Evolutionary conservation across 2,329 filamentous ascomycete species (phyloP), one percentile per base, ranked within the genome.

Genomic region (Epichloe sibirici): DNA sequence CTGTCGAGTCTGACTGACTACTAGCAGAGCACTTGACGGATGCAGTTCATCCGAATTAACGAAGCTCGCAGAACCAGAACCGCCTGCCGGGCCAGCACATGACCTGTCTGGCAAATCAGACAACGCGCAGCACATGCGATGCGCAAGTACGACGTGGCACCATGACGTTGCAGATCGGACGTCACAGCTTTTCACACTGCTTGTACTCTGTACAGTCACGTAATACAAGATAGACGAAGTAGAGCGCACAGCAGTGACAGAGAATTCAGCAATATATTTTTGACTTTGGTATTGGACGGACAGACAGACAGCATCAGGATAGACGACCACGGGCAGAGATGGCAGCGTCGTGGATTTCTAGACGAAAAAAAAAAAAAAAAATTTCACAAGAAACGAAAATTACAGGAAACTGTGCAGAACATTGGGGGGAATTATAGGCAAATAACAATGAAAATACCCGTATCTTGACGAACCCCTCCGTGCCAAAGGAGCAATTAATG

Each of bases 341-440:
- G 17, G 37, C 38, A n/a, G 39, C 21, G 45, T 44, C 35, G 42
- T 46, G 50, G 28, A 35, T 43, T 52, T 52, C 50, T 52, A 52
- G 17, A 47, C 44, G 23, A 12, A 17, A 31, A 7, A n/a, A 35
- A 13, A 42, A 39, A 45, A 50, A 17, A 17, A 17, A 17, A 17
- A 17, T 17, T 17, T 9, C 9, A 50, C 34, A 37, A 28, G 21
- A 31, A 39, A 40, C 7, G 23, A 51, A 34, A 47, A 39, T 42
- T 31, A 34, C 25, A 25, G 17, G 21, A 42, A 48, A 39, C 38
- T 39, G 45, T 45, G 51, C 25, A 38, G 35, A 52, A 47, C 45
- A 48, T 23, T 40, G 8, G 39, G 38, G 34, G 39, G 25, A 23
- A 49, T 44, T 17, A 35, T 23, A 35, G 37, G 23, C 15, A 49